Evolutionary conservation across 2,329 filamentous ascomycete species (phyloP).

Genomic region (Decorospora gaudefroyi): DNA sequence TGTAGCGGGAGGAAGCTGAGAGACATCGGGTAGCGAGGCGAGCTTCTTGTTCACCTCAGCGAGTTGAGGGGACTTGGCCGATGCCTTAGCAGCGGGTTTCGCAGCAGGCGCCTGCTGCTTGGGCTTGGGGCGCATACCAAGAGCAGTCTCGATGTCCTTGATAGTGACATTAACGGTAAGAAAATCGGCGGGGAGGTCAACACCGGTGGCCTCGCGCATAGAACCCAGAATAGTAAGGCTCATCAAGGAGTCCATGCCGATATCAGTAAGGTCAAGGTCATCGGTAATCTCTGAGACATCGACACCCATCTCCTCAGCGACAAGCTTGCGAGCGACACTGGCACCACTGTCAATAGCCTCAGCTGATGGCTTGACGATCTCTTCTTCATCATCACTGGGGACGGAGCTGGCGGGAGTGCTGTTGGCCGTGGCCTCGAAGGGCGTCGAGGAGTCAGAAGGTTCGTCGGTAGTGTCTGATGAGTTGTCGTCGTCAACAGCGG

Average conservation of each 20-base stretch:
- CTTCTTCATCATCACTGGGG: conserved; percentile 52
- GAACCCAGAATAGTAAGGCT: conserved; percentile 57
- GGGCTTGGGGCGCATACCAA: conserved; percentile 59
- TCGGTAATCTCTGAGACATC: conserved; percentile 61
- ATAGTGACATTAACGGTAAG: conserved; percentile 65
- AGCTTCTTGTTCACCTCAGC: conserved; percentile 57
- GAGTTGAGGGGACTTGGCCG: conserved; percentile 46
- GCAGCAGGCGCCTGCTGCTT: conserved; percentile 43
- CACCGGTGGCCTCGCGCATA: conserved; percentile 56
- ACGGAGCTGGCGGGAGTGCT: conserved; percentile 57
- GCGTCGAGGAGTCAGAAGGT: conserved; percentile 50
- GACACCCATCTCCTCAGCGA: conserved; percentile 67
- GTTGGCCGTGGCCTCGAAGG: conserved; percentile 48
- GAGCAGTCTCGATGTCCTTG: conserved; percentile 66
- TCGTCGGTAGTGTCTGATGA: conserved; percentile 50
- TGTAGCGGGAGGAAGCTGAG: conserved; percentile 53
- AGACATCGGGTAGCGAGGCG: conserved; percentile 48
- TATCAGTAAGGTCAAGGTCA: conserved; percentile 64
- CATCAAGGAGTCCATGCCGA: conserved; percentile 61
- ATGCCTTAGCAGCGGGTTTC: conserved; percentile 24
- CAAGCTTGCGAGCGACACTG: conserved; percentile 55
- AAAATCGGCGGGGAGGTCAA: conserved; percentile 59
- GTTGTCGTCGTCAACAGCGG: conserved; percentile 45
- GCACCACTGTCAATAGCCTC: conserved; percentile 46
- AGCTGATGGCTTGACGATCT: conserved; percentile 40